Conservation (phyloP, 208 protist species). For the Crithidia brevicula region DNA sequence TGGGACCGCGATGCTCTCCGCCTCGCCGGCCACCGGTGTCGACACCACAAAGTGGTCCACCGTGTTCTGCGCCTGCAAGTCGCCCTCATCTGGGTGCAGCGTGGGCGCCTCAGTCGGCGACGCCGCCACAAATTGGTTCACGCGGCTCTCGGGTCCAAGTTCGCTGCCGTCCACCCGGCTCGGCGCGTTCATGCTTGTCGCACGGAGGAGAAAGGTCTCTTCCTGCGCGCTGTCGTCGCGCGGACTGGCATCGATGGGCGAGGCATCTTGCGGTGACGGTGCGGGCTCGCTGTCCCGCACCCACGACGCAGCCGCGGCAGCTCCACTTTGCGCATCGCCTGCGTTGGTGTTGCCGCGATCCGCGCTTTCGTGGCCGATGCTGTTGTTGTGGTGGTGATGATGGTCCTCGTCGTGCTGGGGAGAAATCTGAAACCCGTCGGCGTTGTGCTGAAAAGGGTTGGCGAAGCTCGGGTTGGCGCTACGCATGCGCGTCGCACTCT, state of each 20-base stretch:
- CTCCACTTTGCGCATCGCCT: slow-evolving; percentile 19
- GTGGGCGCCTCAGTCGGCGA: slow-evolving; percentile 16
- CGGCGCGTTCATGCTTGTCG: background rate
- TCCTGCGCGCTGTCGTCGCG: background rate
- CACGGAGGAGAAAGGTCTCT: background rate
- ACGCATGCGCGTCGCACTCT: slow-evolving; percentile 33
- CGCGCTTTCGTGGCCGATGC: background rate
- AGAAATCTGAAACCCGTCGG: background rate
- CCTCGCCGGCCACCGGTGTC: slow-evolving; percentile 14
- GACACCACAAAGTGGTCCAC: slow-evolving; percentile 31
- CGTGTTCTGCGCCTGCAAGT: slow-evolving; percentile 10
- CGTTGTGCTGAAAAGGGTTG: slow-evolving; percentile 37
- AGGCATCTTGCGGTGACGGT: background rate
- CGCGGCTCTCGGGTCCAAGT: slow-evolving; percentile 12
- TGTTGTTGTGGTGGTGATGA: background rate
- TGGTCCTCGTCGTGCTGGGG: background rate
- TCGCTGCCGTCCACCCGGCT: slow-evolving; percentile 21
- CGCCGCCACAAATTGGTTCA: slow-evolving; percentile 27
- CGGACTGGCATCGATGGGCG: background rate
- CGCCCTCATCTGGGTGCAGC: slow-evolving; percentile 9
- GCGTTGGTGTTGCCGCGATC: too few species aligned
- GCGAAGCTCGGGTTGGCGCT: slow-evolving; percentile 40
- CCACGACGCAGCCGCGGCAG: slow-evolving; percentile 31
- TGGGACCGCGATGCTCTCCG: background rate
- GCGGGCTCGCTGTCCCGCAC: slow-evolving; percentile 11